Conservation (phyloP, 2,329 filamentous ascomycete genomes). For the Beauveria bassiana region DNA sequence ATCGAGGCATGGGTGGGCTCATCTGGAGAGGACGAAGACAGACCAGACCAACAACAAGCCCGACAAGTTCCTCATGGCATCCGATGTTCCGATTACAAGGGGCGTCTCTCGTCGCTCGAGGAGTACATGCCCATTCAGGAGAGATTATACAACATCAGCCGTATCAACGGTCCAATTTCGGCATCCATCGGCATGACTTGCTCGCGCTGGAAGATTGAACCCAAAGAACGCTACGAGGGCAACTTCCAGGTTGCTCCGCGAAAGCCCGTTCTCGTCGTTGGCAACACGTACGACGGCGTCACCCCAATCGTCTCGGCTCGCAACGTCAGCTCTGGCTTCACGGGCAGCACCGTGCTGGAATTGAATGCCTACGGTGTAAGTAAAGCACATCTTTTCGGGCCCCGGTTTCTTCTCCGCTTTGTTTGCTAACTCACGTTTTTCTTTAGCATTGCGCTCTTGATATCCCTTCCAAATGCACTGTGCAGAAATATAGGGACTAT, state of each 20-base stretch:
- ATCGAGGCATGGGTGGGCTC: not conserved
- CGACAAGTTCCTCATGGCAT: conserved; percentile 19
- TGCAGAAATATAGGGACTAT: conserved; percentile 7
- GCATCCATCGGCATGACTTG: conserved; percentile 20
- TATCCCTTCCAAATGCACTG: conserved; percentile 8
- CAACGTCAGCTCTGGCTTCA: conserved; percentile 28
- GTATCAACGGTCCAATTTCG: conserved; percentile 19
- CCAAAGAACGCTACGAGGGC: conserved; percentile 28
- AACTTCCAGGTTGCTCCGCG: conserved; percentile 25
- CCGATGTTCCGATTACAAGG: conserved; percentile 27
- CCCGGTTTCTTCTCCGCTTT: not conserved
- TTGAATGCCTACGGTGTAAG: conserved; percentile 30
- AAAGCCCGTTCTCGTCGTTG: conserved; percentile 29
- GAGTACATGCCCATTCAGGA: conserved; percentile 20
- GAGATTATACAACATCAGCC: conserved; percentile 19
- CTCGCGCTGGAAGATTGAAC: conserved; percentile 29
- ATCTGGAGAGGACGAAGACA: not conserved
- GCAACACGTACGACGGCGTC: conserved; percentile 30
- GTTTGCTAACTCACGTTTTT: not conserved
- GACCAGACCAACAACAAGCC: not conserved
- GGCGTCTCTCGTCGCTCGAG: conserved; percentile 20
- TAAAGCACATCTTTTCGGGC: not conserved
- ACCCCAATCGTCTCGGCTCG: conserved; percentile 30
- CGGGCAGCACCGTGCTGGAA: conserved; percentile 29
- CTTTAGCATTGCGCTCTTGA: not conserved